Percentiles rank a stretch among this genome's conserved stretches.
These are phyloP conservation scores for Neoscytalidium dimidiatum DNA, from an alignment of 2,329 filamentous ascomycete genomes.

Conservation along the genomic window DNA sequence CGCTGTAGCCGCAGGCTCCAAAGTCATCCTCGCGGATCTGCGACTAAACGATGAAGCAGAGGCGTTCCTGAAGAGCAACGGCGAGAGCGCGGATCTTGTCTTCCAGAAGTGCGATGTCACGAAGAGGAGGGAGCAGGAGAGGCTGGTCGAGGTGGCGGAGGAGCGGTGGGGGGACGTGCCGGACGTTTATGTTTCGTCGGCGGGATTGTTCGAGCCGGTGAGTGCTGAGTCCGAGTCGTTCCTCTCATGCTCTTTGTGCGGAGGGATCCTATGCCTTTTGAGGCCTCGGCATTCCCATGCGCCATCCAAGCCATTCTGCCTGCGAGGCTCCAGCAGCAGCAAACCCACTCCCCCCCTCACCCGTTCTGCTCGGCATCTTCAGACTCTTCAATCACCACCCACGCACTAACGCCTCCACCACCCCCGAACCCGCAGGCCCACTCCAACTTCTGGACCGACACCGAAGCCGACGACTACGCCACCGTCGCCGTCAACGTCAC, in stretches of 20 bases:
- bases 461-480: conserved; percentile 8
- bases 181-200: conserved; percentile 17
- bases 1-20: conserved; percentile 83
- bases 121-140: conserved; percentile 5
- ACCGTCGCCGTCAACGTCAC: conserved; percentile 16
- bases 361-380: not conserved
- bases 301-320: not conserved
- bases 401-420: not conserved
- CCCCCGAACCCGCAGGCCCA: not conserved
- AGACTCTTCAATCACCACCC: not conserved
- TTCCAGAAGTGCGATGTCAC: conserved; percentile 19
- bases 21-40: conserved; percentile 15
- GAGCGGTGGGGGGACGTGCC: conserved; percentile 14
- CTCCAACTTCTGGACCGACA: conserved; percentile 20
- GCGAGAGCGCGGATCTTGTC: not conserved
- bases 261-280: no score
- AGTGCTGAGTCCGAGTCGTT: not conserved
- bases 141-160: not conserved
- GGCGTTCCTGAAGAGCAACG: not conserved
- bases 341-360: not conserved
- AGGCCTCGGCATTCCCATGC: no score
- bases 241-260: not conserved
- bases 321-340: not conserved
- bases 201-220: conserved; percentile 20
- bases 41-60: not conserved